A percentile compares a stretch with the other conserved stretches of the same genome.
phyloP scores from a whole-genome alignment of 495 filamentous ascomycete species.

The Lentithecium fluviatile region DNA sequence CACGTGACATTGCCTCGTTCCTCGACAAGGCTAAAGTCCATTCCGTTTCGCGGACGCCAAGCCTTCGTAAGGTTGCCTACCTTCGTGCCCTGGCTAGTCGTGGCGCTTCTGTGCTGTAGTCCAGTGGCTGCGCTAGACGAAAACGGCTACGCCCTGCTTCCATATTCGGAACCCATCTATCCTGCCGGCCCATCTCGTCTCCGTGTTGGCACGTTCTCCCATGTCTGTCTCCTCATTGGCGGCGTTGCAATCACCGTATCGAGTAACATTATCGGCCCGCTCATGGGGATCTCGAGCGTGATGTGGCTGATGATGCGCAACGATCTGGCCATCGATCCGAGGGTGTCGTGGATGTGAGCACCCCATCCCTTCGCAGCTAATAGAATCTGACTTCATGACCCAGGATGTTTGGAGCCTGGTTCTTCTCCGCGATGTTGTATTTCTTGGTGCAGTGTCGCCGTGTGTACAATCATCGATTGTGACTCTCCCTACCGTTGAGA shows the following conservation, averaged over 20 bases:
- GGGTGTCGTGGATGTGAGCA: constrained; percentile 17
- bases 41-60: too few relatives aligned
- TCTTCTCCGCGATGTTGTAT: constrained; percentile 2
- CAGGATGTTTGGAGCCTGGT: constrained; percentile 22
- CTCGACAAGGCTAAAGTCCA: too few relatives aligned
- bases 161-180: too few relatives aligned
- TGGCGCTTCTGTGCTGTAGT: too few relatives aligned
- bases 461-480: constrained; percentile 1
- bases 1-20: too few relatives aligned
- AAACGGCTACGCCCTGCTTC: too few relatives aligned
- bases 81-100: too few relatives aligned
- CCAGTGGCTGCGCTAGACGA: too few relatives aligned
- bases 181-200: too few relatives aligned
- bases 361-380: not conserved
- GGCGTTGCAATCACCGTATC: not conserved
- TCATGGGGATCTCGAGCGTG: constrained; percentile 15
- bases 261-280: constrained; percentile 4
- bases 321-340: constrained; percentile 2
- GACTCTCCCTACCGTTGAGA: not conserved
- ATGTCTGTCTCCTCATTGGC: not conserved
- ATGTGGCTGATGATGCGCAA: constrained; percentile 24
- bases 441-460: constrained; percentile 4
- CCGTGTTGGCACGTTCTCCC: not conserved
- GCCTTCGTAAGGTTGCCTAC: too few relatives aligned
- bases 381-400: not conserved